phyloP scores from a whole-genome alignment of 164 flowering plant species.

The Liriodendron chinense region DNA sequence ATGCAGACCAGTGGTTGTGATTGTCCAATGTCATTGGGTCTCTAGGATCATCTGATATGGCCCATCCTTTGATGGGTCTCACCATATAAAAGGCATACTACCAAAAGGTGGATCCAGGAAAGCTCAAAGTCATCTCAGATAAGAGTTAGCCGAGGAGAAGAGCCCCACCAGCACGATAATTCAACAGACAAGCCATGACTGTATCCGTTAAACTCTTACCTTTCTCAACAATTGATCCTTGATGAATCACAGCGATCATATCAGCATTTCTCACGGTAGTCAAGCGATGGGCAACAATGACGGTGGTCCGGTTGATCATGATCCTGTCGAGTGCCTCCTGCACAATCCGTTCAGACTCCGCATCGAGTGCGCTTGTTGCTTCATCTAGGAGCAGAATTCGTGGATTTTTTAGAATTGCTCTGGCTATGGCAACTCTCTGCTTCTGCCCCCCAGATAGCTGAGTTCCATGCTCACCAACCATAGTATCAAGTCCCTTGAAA shows the following conservation, averaged over 20 bases:
- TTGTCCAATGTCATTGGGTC: too few relatives aligned
- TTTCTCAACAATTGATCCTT: constrained; percentile 45
- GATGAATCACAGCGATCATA: constrained; percentile 40
- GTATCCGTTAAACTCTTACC: constrained; percentile 21
- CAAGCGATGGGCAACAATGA: constrained; percentile 55
- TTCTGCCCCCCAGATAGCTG: constrained; percentile 22
- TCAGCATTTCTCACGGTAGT: constrained; percentile 49
- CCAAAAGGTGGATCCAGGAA: background rate
- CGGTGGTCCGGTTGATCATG: constrained; percentile 43
- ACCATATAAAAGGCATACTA: constrained; percentile 60
- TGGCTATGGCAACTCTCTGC: constrained; percentile 17
- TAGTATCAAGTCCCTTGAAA: constrained; percentile 22
- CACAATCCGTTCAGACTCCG: constrained; percentile 46
- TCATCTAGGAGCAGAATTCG: constrained; percentile 49
- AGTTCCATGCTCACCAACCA: constrained; percentile 30
- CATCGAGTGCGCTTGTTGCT: constrained; percentile 54
- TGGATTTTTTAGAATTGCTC: constrained; percentile 39
- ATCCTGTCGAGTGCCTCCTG: constrained; percentile 51
- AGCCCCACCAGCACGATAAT: background rate
- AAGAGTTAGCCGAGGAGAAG: background rate
- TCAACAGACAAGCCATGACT: background rate
- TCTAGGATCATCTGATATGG: constrained; percentile 22
- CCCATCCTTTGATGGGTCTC: constrained; percentile 90
- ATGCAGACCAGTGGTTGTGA: too few relatives aligned
- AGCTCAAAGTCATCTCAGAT: background rate